These are phyloP conservation scores for Styphnolobium japonicum DNA, from an alignment of 306 rosid genomes.

Conservation along the genomic window DNA sequence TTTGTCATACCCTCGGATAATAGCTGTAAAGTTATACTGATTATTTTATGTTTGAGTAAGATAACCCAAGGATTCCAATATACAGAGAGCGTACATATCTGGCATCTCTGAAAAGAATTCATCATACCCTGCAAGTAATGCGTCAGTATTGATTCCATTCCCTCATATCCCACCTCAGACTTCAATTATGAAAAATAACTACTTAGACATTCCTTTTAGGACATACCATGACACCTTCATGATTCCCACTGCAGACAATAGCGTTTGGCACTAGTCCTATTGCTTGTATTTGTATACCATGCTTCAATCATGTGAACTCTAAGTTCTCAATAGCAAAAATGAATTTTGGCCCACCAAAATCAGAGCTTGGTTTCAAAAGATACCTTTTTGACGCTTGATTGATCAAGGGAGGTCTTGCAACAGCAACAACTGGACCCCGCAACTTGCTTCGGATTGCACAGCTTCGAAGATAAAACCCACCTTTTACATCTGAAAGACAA, in stretches of 20 bases:
- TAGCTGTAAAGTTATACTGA: not conserved
- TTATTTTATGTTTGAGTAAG: not conserved
- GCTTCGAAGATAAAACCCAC: conserved; percentile 31
- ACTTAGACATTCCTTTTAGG: not conserved
- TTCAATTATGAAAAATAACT: not conserved
- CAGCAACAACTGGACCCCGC: conserved; percentile 39
- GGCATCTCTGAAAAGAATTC: not conserved
- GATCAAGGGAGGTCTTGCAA: conserved; percentile 16
- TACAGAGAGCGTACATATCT: not conserved
- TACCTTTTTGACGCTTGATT: conserved; percentile 46
- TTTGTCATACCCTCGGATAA: not conserved
- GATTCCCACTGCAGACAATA: not conserved
- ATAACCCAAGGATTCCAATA: conserved; percentile 2
- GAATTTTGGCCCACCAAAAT: not conserved
- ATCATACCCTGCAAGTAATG: not conserved
- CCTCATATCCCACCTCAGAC: not conserved
- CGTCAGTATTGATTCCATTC: not conserved
- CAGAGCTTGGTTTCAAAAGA: conserved; percentile 2
- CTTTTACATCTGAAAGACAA: conserved; percentile 38
- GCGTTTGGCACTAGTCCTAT: not conserved
- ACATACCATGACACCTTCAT: not conserved
- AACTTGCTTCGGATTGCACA: conserved; percentile 40
- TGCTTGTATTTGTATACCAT: not conserved
- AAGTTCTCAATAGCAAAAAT: not conserved
- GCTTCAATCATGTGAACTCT: not conserved